These are phyloP conservation scores for Suillus occidentalis DNA, from an alignment of 768 basidiomycete genomes.

Conservation along the genomic window DNA sequence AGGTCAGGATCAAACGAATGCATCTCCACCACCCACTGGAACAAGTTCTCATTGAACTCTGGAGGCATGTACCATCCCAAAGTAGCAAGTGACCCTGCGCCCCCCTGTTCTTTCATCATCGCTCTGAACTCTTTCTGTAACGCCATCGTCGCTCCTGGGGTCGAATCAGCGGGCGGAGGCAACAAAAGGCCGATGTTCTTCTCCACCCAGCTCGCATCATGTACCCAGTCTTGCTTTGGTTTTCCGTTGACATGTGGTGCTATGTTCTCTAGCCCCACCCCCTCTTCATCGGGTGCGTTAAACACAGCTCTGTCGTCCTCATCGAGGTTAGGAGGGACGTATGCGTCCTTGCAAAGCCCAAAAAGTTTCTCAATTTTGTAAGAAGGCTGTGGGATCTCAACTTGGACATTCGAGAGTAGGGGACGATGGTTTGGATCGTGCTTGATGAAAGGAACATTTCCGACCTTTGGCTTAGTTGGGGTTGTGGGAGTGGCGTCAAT, in stretches of 20 bases:
- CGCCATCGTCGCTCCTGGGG: conserved; percentile 52
- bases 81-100: conserved; percentile 35
- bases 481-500: not conserved
- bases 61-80: conserved; percentile 74
- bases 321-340: conserved; percentile 46
- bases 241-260: conserved; percentile 4
- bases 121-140: conserved; percentile 61
- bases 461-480: not conserved
- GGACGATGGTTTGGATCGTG: conserved; percentile 41
- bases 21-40: conserved; percentile 74
- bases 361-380: conserved; percentile 54
- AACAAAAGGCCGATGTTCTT: conserved; percentile 46
- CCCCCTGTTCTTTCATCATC: conserved; percentile 61
- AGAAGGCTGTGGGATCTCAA: conserved; percentile 59
- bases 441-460: conserved; percentile 39
- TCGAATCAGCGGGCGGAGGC: conserved; percentile 61
- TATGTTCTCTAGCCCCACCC: not conserved
- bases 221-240: conserved; percentile 50
- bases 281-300: conserved; percentile 17
- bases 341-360: conserved; percentile 38
- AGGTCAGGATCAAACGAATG: conserved; percentile 65
- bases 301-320: conserved; percentile 51
- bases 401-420: conserved; percentile 16
- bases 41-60: conserved; percentile 66
- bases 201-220: conserved; percentile 50